These are phyloP conservation scores for Friedmanniomyces simplex DNA, from an alignment of 495 filamentous ascomycete genomes.

Conservation along the genomic window DNA sequence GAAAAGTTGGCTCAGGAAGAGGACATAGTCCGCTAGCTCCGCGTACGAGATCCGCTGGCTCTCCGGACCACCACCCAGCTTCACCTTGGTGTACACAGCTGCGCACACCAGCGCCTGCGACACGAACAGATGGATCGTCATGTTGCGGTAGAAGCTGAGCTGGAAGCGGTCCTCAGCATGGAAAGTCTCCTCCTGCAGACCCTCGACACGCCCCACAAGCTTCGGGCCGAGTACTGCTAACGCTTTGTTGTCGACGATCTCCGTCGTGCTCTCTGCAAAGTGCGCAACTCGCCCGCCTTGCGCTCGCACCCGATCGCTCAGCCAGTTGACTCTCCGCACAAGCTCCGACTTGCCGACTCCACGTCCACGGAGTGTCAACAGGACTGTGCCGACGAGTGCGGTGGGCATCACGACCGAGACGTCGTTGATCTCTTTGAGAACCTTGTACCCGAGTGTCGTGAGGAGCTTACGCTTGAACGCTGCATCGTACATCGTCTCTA, in stretches of 20 bases:
- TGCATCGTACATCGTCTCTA: slow-evolving; percentile 31
- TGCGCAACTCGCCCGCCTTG: slow-evolving; percentile 89
- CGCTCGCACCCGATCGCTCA: slow-evolving; percentile 66
- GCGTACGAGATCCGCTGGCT: slow-evolving; percentile 68
- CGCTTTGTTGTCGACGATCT: slow-evolving; percentile 75
- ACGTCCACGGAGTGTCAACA: slow-evolving; percentile 82
- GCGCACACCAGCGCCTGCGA: slow-evolving; percentile 80
- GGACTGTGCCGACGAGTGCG: slow-evolving; percentile 83
- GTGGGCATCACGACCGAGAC: slow-evolving; percentile 98
- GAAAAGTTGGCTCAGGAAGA: slow-evolving; percentile 88
- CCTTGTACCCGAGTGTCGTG: slow-evolving; percentile 77
- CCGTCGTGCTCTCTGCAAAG: slow-evolving; percentile 69
- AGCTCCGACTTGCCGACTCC: slow-evolving; percentile 84
- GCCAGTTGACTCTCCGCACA: slow-evolving; percentile 80
- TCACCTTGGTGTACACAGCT: slow-evolving; percentile 80
- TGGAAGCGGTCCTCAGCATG: slow-evolving; percentile 92
- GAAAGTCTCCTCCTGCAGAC: slow-evolving; percentile 76
- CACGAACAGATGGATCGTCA: slow-evolving; percentile 97
- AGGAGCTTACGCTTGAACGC: slow-evolving; percentile 49
- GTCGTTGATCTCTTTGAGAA: slow-evolving; percentile 86
- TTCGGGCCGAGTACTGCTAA: slow-evolving; percentile 83
- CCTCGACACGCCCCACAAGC: slow-evolving; percentile 68
- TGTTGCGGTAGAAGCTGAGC: slow-evolving; percentile 94
- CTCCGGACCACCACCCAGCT: slow-evolving; percentile 72
- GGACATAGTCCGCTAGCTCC: slow-evolving; percentile 62